Evolutionary conservation across 2,329 filamentous ascomycete species (phyloP).

Genomic region (Aureobasidium zeae): DNA sequence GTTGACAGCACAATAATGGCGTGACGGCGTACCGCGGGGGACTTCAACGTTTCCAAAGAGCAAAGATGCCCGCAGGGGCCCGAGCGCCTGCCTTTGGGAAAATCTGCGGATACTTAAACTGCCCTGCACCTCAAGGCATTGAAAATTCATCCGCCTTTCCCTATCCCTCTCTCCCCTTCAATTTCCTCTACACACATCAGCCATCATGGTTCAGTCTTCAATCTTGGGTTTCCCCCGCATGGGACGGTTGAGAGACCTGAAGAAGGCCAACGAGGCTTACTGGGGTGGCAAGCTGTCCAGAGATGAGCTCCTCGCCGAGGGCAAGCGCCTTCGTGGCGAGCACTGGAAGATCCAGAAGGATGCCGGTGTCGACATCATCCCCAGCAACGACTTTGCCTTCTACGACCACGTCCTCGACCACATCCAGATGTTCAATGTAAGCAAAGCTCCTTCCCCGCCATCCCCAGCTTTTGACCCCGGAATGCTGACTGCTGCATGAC

Average conservation of each 20-base stretch:
- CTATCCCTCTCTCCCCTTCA: conserved; percentile 8
- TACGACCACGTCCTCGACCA: conserved; percentile 97
- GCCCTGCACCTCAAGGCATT: neutral
- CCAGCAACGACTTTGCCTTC: conserved; percentile 98
- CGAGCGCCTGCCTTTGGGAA: neutral
- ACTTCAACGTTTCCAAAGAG: conserved; percentile 5
- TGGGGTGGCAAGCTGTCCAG: conserved; percentile 94
- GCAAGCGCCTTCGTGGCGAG: conserved; percentile 88
- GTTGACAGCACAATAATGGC: conserved; percentile 4
- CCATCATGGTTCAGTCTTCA: conserved; percentile 48
- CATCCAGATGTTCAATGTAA: conserved; percentile 93
- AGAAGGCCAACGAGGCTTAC: conserved; percentile 99
- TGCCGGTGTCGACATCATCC: conserved; percentile 93
- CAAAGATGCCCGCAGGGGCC: neutral
- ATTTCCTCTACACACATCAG: conserved; percentile 15
- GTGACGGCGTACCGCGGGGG: conserved; percentile 8
- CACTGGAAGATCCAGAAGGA: conserved; percentile 99
- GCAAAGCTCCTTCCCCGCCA: too few species aligned
- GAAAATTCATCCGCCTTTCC: conserved; percentile 9
- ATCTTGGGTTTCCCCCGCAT: conserved; percentile 98
- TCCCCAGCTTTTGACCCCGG: neutral
- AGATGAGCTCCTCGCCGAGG: conserved; percentile 82
- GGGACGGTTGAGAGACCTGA: conserved; percentile 96
- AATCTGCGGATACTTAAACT: conserved; percentile 12
- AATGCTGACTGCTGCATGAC: conserved; percentile 15